Percentiles rank a stretch among this genome's conserved stretches.
These are phyloP conservation scores for Gorgonomyces haynaldii DNA, from an alignment of 192 early-diverging fungal genomes.

Conservation along the genomic window DNA sequence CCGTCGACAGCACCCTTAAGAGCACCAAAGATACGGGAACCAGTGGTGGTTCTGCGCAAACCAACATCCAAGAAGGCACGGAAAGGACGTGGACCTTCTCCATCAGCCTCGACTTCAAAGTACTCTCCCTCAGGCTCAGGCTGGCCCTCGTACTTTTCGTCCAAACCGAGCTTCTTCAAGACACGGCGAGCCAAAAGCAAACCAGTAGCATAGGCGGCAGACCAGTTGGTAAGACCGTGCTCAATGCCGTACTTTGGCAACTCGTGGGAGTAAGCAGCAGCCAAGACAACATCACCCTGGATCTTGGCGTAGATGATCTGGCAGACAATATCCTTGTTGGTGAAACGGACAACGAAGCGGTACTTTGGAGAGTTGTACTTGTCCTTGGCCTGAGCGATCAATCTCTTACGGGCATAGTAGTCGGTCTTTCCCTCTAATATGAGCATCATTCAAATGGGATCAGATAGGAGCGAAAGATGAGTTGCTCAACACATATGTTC, in stretches of 20 bases:
- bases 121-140: constrained; percentile 79
- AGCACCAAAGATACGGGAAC: constrained; percentile 92
- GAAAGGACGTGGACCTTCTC: constrained; percentile 92
- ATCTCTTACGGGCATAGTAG: constrained; percentile 98
- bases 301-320: constrained; percentile 98
- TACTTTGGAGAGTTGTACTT: constrained; percentile 99
- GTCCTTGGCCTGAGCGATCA: constrained; percentile 99
- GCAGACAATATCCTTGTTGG: constrained; percentile 93
- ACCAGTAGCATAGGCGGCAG: constrained; percentile 95
- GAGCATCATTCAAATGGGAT: constrained; percentile 16
- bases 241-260: constrained; percentile 90
- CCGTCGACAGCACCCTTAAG: constrained; percentile 99
- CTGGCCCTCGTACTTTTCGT: constrained; percentile 94
- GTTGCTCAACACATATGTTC: constrained; percentile 46
- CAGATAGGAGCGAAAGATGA: constrained; percentile 89
- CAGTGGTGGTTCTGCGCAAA: constrained; percentile 93
- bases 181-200: constrained; percentile 92
- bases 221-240: constrained; percentile 99
- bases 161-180: constrained; percentile 87
- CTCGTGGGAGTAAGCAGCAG: constrained; percentile 94
- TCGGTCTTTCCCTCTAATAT: constrained; percentile 99
- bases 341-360: constrained; percentile 98
- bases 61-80: constrained; percentile 96
- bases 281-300: constrained; percentile 89
- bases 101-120: constrained; percentile 72